Percentiles rank a stretch among this genome's conserved stretches.
Evolutionary conservation across 306 rosid genomes (phyloP).

Genomic region (Acacia confusa): DNA sequence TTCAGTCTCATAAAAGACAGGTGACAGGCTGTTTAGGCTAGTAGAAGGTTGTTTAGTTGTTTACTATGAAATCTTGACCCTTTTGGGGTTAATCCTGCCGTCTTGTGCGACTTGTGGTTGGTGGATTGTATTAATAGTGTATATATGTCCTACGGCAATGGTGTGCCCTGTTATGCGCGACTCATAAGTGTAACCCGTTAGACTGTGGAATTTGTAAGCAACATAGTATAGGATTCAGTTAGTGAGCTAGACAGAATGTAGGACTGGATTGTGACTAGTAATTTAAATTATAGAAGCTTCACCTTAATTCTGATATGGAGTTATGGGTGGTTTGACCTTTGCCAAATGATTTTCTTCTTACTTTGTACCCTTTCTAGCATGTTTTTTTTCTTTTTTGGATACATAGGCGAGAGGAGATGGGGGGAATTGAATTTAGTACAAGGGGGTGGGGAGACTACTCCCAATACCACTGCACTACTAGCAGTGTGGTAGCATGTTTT

Average conservation of each 20-base stretch:
- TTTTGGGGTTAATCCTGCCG: not conserved
- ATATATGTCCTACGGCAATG: conserved; percentile 29
- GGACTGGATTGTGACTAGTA: conserved; percentile 31
- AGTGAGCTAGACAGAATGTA: conserved; percentile 31
- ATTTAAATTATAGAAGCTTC: conserved; percentile 7
- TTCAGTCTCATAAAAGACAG: conserved; percentile 6
- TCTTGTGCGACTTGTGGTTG: conserved; percentile 17
- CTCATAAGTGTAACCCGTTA: conserved; percentile 24
- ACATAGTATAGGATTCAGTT: conserved; percentile 25
- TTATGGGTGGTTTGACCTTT: not conserved
- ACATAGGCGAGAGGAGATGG: too few species aligned
- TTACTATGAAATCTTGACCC: not conserved
- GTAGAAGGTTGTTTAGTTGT: not conserved
- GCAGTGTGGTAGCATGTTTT: too few species aligned
- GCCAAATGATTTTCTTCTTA: not conserved
- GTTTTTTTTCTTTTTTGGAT: too few species aligned
- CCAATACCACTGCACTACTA: too few species aligned
- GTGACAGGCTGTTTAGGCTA: not conserved
- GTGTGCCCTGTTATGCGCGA: conserved; percentile 27
- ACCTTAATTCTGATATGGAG: not conserved
- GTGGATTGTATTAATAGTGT: conserved; percentile 35
- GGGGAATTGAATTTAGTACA: too few species aligned
- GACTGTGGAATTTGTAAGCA: conserved; percentile 37
- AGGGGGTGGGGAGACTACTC: too few species aligned
- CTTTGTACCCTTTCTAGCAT: not conserved